A percentile compares a stretch with the other conserved stretches of the same genome.
Conservation (phyloP, 1,284 basidiomycete species). For the Porogramme epimiltina region DNA sequence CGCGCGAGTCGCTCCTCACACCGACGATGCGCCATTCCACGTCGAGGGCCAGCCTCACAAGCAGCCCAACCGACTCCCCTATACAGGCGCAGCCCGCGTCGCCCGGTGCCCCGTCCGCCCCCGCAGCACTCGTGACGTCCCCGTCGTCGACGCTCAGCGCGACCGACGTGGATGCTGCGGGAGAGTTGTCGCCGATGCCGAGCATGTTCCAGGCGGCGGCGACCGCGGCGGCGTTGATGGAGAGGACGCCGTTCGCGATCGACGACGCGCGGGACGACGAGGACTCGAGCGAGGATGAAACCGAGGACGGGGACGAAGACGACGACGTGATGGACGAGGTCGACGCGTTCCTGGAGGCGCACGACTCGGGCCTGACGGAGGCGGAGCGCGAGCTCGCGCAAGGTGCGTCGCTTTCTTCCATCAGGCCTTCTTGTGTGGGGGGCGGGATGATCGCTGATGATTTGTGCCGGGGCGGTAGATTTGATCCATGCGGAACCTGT, state of each 20-base stretch:
- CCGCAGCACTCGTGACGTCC: constrained; percentile 10
- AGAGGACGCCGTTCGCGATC: constrained; percentile 90
- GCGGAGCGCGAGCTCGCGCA: constrained; percentile 84
- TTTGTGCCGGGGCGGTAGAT: constrained; percentile 50
- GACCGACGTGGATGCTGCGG: constrained; percentile 6
- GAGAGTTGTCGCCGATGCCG: constrained; percentile 51
- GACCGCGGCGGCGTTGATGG: constrained; percentile 78
- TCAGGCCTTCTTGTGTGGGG: not conserved
- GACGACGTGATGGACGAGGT: constrained; percentile 90
- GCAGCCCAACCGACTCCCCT: constrained; percentile 5
- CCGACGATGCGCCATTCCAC: constrained; percentile 62
- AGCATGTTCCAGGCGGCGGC: constrained; percentile 70
- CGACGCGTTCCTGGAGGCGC: constrained; percentile 89
- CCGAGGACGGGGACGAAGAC: constrained; percentile 60
- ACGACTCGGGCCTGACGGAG: constrained; percentile 85
- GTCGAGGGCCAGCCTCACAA: constrained; percentile 54
- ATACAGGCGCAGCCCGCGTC: constrained; percentile 9
- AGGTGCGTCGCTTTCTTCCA: constrained; percentile 42
- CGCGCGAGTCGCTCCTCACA: constrained; percentile 83
- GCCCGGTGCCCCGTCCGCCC: constrained; percentile 6
- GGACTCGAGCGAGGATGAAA: constrained; percentile 63
- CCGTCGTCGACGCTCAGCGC: constrained; percentile 26
- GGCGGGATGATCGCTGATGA: not conserved
- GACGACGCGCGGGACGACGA: constrained; percentile 88
- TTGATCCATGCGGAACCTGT: constrained; percentile 67